A percentile compares a stretch with the other conserved stretches of the same genome.
These are phyloP conservation scores for Chaetoscypha palmicola DNA, from an alignment of 2,329 filamentous ascomycete species.

Conservation along the genomic window DNA sequence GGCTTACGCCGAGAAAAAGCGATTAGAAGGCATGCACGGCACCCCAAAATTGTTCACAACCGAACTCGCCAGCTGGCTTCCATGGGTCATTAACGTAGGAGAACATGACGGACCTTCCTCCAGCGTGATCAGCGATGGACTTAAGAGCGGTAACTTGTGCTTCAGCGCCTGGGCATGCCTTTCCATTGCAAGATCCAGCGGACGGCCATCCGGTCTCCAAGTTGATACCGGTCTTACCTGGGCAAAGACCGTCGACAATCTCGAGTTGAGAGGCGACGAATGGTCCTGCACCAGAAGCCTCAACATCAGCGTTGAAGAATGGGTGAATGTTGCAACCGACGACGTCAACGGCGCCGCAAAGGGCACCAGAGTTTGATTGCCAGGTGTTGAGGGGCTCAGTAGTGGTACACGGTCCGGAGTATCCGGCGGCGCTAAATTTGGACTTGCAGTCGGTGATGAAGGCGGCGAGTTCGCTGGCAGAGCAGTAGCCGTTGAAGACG, in stretches of 20 bases:
- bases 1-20: neutral
- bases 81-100: slow-evolving; percentile 72
- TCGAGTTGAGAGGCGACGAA: slow-evolving; percentile 72
- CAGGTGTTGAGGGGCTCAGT: slow-evolving; percentile 79
- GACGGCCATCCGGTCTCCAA: slow-evolving; percentile 90
- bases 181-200: slow-evolving; percentile 61
- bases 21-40: slow-evolving; percentile 20
- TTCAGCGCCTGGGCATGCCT: slow-evolving; percentile 56
- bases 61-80: slow-evolving; percentile 65
- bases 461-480: slow-evolving; percentile 53
- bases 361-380: slow-evolving; percentile 50
- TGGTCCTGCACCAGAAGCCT: slow-evolving; percentile 58
- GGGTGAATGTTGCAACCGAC: slow-evolving; percentile 84
- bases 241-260: slow-evolving; percentile 63
- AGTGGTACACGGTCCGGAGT: slow-evolving; percentile 70
- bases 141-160: slow-evolving; percentile 69
- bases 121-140: slow-evolving; percentile 59
- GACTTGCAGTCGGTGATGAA: slow-evolving; percentile 65
- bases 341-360: slow-evolving; percentile 72
- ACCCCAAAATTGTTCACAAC: slow-evolving; percentile 78
- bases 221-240: slow-evolving; percentile 66
- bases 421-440: slow-evolving; percentile 57
- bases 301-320: slow-evolving; percentile 75
- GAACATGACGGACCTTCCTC: slow-evolving; percentile 72
- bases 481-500: slow-evolving; percentile 66